These are phyloP conservation scores for Ilyonectria robusta DNA, from an alignment of 2,329 filamentous ascomycete genomes.

Conservation along the genomic window DNA sequence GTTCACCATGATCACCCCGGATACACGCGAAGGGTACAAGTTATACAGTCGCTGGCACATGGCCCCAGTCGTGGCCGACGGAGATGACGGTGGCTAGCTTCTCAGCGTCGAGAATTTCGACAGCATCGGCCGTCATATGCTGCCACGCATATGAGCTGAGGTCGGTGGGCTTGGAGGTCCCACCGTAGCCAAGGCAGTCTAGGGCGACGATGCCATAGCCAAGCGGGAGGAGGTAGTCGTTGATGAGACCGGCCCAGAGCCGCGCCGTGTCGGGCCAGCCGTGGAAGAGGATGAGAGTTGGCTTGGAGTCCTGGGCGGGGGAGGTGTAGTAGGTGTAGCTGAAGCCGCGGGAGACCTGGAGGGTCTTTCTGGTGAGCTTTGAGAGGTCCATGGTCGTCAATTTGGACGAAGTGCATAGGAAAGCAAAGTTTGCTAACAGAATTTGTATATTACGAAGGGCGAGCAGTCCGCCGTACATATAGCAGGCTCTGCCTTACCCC, in stretches of 20 bases:
- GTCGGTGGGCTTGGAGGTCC: conserved; percentile 58
- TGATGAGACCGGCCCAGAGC: too few relatives aligned
- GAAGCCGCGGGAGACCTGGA: conserved; percentile 49
- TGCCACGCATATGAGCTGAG: conserved; percentile 51
- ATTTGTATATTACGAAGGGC: too few relatives aligned
- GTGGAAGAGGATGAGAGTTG: conserved; percentile 58
- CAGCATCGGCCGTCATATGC: conserved; percentile 52
- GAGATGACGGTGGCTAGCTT: conserved; percentile 53
- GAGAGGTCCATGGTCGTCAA: conserved; percentile 37
- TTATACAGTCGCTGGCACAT: conserved; percentile 59
- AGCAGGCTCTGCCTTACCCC: too few relatives aligned
- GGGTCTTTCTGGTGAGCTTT: conserved; percentile 47
- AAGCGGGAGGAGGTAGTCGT: conserved; percentile 55
- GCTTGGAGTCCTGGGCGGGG: conserved; percentile 43
- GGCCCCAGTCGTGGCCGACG: conserved; percentile 66
- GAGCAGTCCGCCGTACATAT: too few relatives aligned
- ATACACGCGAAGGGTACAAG: conserved; percentile 56
- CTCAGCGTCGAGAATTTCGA: conserved; percentile 58
- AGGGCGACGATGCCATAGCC: conserved; percentile 55
- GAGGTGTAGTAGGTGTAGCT: conserved; percentile 58
- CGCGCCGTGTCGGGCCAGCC: too few relatives aligned
- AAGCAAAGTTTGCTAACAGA: too few relatives aligned
- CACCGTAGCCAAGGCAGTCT: conserved; percentile 58
- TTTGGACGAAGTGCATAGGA: too few relatives aligned
- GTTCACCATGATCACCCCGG: conserved; percentile 59